phyloP scores from a whole-genome alignment of 2,329 filamentous ascomycete genomes.

The Cadophora sp. region DNA sequence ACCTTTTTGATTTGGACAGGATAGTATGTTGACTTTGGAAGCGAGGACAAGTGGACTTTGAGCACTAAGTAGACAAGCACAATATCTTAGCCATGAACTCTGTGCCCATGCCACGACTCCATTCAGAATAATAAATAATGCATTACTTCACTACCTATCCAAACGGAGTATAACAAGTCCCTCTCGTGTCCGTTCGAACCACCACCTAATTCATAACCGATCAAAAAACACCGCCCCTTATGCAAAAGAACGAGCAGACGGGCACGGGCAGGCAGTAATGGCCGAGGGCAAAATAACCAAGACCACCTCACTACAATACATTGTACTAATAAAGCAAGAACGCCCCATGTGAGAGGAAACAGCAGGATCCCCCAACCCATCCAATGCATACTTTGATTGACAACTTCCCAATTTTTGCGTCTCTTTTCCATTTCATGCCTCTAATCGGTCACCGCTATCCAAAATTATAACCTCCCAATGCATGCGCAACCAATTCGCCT shows the following conservation, averaged over 20 bases:
- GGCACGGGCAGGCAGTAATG: not conserved
- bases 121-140: not conserved
- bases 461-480: not conserved
- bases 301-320: constrained; percentile 2
- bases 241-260: constrained; percentile 1
- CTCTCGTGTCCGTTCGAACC: not conserved
- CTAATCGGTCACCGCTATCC: not conserved
- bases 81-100: not conserved
- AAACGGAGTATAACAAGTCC: not conserved
- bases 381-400: constrained; percentile 9
- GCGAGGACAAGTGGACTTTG: not conserved
- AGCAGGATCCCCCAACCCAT: not conserved
- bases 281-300: not conserved
- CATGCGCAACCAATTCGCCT: not conserved
- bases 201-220: not conserved
- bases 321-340: constrained; percentile 3
- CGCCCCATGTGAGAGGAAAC: not conserved
- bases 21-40: not conserved
- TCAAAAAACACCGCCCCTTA: not conserved
- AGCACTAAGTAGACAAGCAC: not conserved
- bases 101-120: not conserved
- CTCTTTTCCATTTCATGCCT: not conserved
- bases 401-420: not conserved
- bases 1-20: not conserved
- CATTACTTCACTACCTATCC: not conserved